Percentiles rank a stretch among this genome's conserved stretches.
Conservation (phyloP, 2,329 filamentous ascomycete genomes). For the Didymosphaeria variabile region DNA sequence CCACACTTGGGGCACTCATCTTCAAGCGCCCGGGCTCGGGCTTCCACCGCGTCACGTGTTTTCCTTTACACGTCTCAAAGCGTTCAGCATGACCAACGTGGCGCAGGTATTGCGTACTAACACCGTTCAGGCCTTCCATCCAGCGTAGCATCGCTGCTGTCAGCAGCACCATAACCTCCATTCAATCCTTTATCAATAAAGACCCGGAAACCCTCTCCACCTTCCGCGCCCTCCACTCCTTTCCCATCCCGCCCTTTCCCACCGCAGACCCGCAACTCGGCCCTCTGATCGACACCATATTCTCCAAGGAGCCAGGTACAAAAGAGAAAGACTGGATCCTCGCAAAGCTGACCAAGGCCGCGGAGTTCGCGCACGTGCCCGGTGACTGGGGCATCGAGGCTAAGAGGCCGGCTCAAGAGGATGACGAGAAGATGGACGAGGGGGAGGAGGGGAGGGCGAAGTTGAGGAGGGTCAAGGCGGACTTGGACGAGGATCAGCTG, state of each 20-base stretch:
- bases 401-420: constrained; percentile 23
- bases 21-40: too few species aligned
- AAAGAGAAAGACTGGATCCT: constrained; percentile 42
- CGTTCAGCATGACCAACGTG: not conserved
- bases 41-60: not conserved
- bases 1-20: not conserved
- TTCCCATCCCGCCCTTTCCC: constrained; percentile 16
- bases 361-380: constrained; percentile 41
- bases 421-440: constrained; percentile 20
- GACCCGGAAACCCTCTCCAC: constrained; percentile 8
- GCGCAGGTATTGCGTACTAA: not conserved
- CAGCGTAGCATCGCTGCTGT: constrained; percentile 21
- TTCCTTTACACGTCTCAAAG: not conserved
- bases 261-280: constrained; percentile 49
- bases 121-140: constrained; percentile 21
- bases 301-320: constrained; percentile 38
- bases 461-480: constrained; percentile 25
- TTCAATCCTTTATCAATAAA: constrained; percentile 22
- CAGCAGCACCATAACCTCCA: constrained; percentile 17
- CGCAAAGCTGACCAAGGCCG: constrained; percentile 37
- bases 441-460: constrained; percentile 23
- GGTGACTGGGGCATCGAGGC: constrained; percentile 40
- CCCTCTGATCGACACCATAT: constrained; percentile 31
- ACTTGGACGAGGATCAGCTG: constrained; percentile 20
- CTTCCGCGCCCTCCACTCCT: constrained; percentile 17